Conservation (phyloP, 441 rosid species). For the Iberis amara region DNA sequence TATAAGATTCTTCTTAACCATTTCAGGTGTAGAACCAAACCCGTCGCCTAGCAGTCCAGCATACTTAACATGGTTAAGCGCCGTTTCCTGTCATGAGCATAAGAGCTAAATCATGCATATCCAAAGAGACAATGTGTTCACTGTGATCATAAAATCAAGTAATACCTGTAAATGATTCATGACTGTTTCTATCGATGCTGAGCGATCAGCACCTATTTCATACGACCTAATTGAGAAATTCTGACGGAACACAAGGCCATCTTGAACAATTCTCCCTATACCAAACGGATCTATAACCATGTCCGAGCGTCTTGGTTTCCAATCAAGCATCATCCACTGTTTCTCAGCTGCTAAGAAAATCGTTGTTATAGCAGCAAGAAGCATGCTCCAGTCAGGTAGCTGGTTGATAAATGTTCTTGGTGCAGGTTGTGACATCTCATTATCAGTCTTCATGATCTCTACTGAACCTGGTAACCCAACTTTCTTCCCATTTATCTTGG, state of each 20-base stretch:
- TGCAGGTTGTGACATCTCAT: constrained; percentile 43
- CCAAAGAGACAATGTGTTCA: background rate
- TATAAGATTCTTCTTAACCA: constrained; percentile 83
- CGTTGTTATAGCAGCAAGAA: constrained; percentile 95
- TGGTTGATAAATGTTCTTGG: constrained; percentile 91
- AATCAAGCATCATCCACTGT: constrained; percentile 99
- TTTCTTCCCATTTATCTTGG: constrained; percentile 69
- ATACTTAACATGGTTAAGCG: constrained; percentile 77
- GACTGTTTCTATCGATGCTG: constrained; percentile 95
- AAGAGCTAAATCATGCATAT: constrained; percentile 13
- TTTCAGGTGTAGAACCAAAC: constrained; percentile 94
- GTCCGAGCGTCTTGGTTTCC: constrained; percentile 87
- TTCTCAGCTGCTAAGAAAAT: constrained; percentile 96
- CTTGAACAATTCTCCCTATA: constrained; percentile 80
- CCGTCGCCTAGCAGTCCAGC: constrained; percentile 93
- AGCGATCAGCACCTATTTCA: constrained; percentile 97
- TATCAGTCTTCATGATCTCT: constrained; percentile 48
- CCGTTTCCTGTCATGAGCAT: constrained; percentile 65
- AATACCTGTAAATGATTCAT: constrained; percentile 96
- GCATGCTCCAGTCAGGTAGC: constrained; percentile 99
- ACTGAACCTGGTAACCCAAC: constrained; percentile 40
- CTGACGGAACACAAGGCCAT: constrained; percentile 78
- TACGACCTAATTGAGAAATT: constrained; percentile 92
- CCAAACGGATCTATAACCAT: constrained; percentile 80
- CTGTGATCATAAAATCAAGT: constrained; percentile 1